These are phyloP conservation scores for Aspergillus latus DNA, from an alignment of 2,329 filamentous ascomycete genomes.

Conservation along the genomic window DNA sequence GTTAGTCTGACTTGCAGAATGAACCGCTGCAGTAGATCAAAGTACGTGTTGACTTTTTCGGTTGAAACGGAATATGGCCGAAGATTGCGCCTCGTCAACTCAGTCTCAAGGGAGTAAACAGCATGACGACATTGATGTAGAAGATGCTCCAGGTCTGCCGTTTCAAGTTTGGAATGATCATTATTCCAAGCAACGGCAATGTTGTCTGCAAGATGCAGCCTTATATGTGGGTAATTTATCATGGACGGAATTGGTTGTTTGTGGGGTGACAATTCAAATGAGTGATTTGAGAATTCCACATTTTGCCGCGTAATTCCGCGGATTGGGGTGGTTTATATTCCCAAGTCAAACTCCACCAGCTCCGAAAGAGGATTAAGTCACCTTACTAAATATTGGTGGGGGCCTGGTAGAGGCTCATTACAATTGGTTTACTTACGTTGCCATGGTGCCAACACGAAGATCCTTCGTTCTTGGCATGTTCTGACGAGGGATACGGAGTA, in stretches of 20 bases:
- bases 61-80: too few relatives aligned
- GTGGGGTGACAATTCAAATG: too few relatives aligned
- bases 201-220: not conserved
- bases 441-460: too few relatives aligned
- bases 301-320: not conserved
- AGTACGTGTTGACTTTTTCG: not conserved
- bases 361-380: too few relatives aligned
- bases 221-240: not conserved
- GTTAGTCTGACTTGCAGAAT: not conserved
- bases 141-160: not conserved
- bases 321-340: not conserved
- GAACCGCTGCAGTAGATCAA: not conserved
- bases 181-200: not conserved
- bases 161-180: not conserved
- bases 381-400: too few relatives aligned
- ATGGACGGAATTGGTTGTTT: not conserved
- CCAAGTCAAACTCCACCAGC: too few relatives aligned
- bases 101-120: not conserved
- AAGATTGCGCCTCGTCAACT: not conserved
- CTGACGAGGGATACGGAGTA: too few relatives aligned
- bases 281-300: not conserved
- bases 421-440: too few relatives aligned
- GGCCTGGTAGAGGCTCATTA: too few relatives aligned
- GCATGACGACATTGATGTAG: not conserved
- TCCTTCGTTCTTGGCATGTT: too few relatives aligned